Conservation (phyloP, 257 asterid species). For the Solanum paucissectum region DNA sequence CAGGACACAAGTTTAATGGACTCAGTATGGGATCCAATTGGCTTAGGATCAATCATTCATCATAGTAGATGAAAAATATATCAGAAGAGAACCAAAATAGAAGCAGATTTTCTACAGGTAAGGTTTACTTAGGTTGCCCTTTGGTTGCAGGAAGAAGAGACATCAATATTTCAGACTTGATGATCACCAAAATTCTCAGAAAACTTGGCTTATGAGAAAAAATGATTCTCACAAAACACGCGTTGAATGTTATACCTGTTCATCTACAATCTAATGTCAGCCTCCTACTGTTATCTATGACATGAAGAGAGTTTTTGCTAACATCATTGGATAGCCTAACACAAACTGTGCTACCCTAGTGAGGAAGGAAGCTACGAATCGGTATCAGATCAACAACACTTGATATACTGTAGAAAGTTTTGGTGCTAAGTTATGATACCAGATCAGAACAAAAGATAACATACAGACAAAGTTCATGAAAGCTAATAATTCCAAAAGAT, state of each 20-base stretch:
- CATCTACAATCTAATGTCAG: background rate
- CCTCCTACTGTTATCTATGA: no score
- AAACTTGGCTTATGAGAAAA: background rate
- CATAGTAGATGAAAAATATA: background rate
- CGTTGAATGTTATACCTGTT: background rate
- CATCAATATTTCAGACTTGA: background rate
- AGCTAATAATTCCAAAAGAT: background rate
- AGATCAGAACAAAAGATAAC: background rate
- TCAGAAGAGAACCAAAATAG: background rate
- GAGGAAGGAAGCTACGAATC: background rate
- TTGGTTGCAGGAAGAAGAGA: no score
- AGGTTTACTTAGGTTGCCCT: background rate
- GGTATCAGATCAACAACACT: background rate
- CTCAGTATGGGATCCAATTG: background rate
- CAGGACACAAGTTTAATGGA: background rate
- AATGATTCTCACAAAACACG: no score
- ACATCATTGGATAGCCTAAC: background rate
- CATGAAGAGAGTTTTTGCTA: no score
- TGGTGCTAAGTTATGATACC: background rate
- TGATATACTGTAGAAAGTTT: no score
- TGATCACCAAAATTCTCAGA: background rate
- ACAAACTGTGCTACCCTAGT: background rate
- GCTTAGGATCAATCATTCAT: background rate
- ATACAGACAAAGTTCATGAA: background rate
- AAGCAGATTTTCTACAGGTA: background rate